phyloP scores from a whole-genome alignment of 257 asterid genomes.

The Nicotiana tabacum region DNA sequence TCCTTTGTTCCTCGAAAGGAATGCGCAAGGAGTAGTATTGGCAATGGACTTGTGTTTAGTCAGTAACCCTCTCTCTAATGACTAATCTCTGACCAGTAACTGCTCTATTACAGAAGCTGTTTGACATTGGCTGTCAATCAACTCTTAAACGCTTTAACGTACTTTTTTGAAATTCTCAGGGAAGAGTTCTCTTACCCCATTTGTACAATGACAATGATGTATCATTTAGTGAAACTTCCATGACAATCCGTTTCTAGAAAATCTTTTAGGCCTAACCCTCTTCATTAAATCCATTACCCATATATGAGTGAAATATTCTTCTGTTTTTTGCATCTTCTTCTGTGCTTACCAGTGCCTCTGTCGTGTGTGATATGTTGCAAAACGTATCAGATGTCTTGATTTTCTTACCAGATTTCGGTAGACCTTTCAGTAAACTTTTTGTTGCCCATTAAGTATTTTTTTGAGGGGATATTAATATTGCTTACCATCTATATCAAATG shows the following conservation, averaged over 20 bases:
- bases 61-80: neutral
- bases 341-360: neutral
- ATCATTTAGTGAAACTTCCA: neutral
- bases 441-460: neutral
- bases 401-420: neutral
- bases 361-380: neutral
- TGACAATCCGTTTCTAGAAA: neutral
- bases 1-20: neutral
- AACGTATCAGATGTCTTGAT: neutral
- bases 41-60: neutral
- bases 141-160: neutral
- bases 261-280: neutral
- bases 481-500: neutral
- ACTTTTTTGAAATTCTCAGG: neutral
- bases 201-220: neutral
- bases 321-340: neutral
- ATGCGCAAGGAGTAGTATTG: neutral
- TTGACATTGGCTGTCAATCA: neutral
- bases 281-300: neutral
- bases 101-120: neutral
- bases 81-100: neutral
- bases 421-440: neutral
- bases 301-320: neutral
- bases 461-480: neutral
- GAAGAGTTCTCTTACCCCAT: neutral